Base-by-base conservation (phyloP, 2,329 filamentous ascomycete genomes). In the Fusarium sulawesiense region DNA sequence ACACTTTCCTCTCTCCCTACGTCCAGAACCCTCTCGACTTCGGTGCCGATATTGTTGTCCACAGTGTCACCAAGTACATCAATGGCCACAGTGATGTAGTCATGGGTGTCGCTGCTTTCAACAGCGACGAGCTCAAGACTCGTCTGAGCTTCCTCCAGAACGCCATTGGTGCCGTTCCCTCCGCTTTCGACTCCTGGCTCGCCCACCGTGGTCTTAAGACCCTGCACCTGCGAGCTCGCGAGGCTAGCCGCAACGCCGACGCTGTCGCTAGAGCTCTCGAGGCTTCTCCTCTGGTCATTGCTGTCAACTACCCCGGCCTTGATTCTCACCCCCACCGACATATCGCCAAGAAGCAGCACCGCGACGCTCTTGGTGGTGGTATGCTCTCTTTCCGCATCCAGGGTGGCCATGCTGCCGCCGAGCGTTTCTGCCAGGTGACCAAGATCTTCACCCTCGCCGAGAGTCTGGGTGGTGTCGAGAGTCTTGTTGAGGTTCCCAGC, bases 51-150 rank as follows among this genome's bases (percentile, higher is more conserved):
- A 94, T 98, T 71, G 95, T 98, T 73, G 92, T 98, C 45, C 95
- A 98, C 86, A 94, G 91, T 58, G 96, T 99, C 59, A 99, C 96
- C 46, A 99, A 99, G 84, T 99, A 98, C 84, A 98, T 99, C 84
- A 98, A 98, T 80, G 96, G 96, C 53, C 96, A 99, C 84, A 88
- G 90, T 79, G 96, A 99, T 80, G 96, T 99, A 11, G 91, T 98
- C 76, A 99, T 99, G 96, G 96, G 96, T 72, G 92, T 96, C 30
- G 95, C 94, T 48, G 96, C 96, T 53, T 97, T 97, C 88, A 98
- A 98, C 87, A 92, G 91, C 30, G 89, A 93, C 60, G 87, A 89
- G 20, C 86, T 99, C 73, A 90, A 90, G 78, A 84, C 91, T 68
- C 90, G 93, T 44, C 88, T 99, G 23, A 85, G 89, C 54, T 99